Percentiles rank a stretch among this genome's conserved stretches.
Conservation (phyloP, 768 basidiomycete species). For the Suillus decipiens region DNA sequence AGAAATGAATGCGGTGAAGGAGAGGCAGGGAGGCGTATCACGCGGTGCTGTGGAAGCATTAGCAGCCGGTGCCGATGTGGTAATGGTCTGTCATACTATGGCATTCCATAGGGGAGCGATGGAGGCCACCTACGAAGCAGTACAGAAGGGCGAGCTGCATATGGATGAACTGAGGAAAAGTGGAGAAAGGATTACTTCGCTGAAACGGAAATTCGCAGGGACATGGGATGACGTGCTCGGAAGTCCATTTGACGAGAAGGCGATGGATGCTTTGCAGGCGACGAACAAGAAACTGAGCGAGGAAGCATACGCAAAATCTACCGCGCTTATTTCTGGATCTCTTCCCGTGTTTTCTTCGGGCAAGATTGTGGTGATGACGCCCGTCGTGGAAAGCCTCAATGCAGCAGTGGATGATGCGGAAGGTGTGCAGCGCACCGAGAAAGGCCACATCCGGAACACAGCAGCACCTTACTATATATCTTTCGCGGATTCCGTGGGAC, state of each 20-base stretch:
- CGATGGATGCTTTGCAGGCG: constrained; percentile 32
- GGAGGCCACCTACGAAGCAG: constrained; percentile 50
- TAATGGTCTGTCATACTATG: constrained; percentile 72
- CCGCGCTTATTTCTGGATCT: constrained; percentile 48
- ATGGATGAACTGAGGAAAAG: constrained; percentile 43
- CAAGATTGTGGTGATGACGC: constrained; percentile 53
- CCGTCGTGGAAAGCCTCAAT: constrained; percentile 58
- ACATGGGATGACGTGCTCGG: constrained; percentile 43
- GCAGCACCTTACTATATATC: constrained; percentile 57
- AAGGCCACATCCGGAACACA: constrained; percentile 53
- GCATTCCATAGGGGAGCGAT: constrained; percentile 55
- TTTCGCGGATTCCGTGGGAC: constrained; percentile 43
- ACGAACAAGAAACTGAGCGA: constrained; percentile 44
- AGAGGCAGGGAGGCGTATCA: constrained; percentile 44
- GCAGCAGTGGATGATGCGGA: constrained; percentile 61
- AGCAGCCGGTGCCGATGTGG: constrained; percentile 68
- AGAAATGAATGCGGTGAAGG: constrained; percentile 69
- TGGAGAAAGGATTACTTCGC: constrained; percentile 42
- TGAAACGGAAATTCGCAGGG: constrained; percentile 55
- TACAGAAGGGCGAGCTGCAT: constrained; percentile 44
- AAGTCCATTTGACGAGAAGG: constrained; percentile 27
- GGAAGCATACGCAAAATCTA: constrained; percentile 48
- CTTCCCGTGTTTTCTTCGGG: constrained; percentile 28
- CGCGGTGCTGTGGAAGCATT: constrained; percentile 58
- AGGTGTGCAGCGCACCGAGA: constrained; percentile 40